Conservation (phyloP, 2,329 filamentous ascomycete genomes). For the Aspergillus calidoustus region DNA sequence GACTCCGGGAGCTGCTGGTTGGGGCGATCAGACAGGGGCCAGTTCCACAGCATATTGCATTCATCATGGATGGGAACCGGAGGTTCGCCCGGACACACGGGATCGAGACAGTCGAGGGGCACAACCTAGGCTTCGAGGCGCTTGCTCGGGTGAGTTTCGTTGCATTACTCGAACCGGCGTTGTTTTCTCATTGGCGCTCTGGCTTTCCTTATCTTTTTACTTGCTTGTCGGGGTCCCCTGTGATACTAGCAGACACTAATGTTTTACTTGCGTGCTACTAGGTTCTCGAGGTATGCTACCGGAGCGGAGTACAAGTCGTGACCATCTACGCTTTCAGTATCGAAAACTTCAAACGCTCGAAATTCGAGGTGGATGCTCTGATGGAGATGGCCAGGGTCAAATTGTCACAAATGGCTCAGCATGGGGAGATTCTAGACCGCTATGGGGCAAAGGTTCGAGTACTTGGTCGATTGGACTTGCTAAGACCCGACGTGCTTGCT, state of each 20-base stretch:
- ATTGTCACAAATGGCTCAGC: conserved; percentile 85
- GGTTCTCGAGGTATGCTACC: conserved; percentile 98
- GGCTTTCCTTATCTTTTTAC: neutral
- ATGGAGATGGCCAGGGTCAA: conserved; percentile 99
- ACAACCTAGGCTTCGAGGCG: conserved; percentile 94
- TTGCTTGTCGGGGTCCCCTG: neutral
- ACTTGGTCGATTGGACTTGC: conserved; percentile 79
- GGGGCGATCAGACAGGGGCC: conserved; percentile 87
- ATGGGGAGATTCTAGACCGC: conserved; percentile 88
- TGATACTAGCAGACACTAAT: conserved; percentile 5
- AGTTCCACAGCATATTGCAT: conserved; percentile 94
- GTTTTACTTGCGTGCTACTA: conserved; percentile 35
- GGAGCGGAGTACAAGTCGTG: conserved; percentile 92
- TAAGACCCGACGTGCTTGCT: conserved; percentile 84
- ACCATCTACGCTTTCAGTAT: conserved; percentile 99
- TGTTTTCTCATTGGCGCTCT: neutral
- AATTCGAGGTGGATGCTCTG: conserved; percentile 93
- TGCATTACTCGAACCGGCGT: neutral
- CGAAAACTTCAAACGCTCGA: conserved; percentile 96
- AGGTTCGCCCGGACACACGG: conserved; percentile 87
- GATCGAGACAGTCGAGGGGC: conserved; percentile 95
- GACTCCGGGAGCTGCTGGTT: conserved; percentile 82
- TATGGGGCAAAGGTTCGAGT: conserved; percentile 89
- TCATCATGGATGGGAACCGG: conserved; percentile 98
- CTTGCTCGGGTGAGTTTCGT: conserved; percentile 72